Base-by-base conservation (phyloP, 2,329 filamentous ascomycete genomes). In the Fusarium gaditjirri region DNA sequence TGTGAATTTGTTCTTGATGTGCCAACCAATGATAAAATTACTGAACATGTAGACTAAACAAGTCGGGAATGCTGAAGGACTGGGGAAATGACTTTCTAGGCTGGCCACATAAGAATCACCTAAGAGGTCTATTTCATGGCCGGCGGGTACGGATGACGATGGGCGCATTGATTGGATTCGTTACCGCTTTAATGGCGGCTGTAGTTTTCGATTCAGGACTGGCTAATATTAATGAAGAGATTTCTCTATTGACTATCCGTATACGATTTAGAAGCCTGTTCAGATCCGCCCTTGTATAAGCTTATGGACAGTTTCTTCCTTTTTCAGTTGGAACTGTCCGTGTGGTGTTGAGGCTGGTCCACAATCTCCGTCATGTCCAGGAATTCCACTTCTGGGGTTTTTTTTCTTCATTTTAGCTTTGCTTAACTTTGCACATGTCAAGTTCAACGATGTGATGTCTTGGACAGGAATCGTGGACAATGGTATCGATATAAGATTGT, bases 301-400 rank as follows among this genome's bases (percentile, higher is more conserved):
- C 27, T 46, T 35, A 41, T 41, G 29, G 19, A 42, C 23, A 23
- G 23, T 47, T 50, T 33, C n/a, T 60, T 39, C 57, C 29, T 42
- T 58, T 42, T 52, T 39, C 60, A 54, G n/a, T 27, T 55, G 47
- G 53, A 47, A 25, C 33, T 68, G 63, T 41, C 42, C 46, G 46
- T 69, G 55, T 63, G 55, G 46, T 65, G 61, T 59, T 57, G 52
- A 35, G 47, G 23, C 58, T 29, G 27, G 54, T 53, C 70, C 61
- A 56, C 66, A 73, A 73, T 73, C 55, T 73, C 70, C 66, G 70
- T 58, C 66, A 52, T 49, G 49, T 57, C 66, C 61, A 67, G 41
- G 68, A 43, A 61, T 71, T 57, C 49, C 55, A 55, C 64, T 69
- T 62, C 36, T 46, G 47, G 42, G 46, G 31, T 29, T 29, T 41